Evolutionary conservation across 345 rosid genomes (phyloP).

Genomic region (Pistacia vera): DNA sequence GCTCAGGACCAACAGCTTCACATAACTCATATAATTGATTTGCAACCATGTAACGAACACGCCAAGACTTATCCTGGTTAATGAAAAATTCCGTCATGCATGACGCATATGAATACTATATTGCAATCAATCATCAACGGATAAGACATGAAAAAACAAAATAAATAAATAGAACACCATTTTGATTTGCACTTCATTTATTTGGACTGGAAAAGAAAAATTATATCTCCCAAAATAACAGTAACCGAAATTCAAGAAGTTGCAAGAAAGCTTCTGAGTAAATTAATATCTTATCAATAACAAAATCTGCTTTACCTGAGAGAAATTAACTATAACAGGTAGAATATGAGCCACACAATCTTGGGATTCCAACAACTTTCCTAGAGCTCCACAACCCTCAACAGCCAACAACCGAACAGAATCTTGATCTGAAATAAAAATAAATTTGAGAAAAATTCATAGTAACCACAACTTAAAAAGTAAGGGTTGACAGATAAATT

Average conservation of each 20-base stretch:
- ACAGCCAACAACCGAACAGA: slow-evolving; percentile 78
- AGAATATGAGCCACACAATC: slow-evolving; percentile 74
- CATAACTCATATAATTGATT: slow-evolving; percentile 83
- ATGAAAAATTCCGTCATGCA: slow-evolving; percentile 10
- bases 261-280: background rate
- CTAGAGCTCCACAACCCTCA: slow-evolving; percentile 81
- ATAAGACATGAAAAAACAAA: background rate
- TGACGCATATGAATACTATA: background rate
- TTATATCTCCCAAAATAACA: background rate
- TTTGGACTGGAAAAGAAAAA: background rate
- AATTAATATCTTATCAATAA: background rate
- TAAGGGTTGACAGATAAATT: background rate
- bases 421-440: slow-evolving; percentile 64
- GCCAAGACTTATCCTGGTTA: slow-evolving; percentile 85
- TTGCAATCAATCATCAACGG: background rate
- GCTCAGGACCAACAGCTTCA: slow-evolving; percentile 88
- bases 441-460: background rate
- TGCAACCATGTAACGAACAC: slow-evolving; percentile 87
- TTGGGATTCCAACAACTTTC: slow-evolving; percentile 75
- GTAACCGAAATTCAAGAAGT: background rate
- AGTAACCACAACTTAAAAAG: too few relatives aligned
- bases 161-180: background rate
- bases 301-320: slow-evolving; percentile 50
- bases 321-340: slow-evolving; percentile 77
- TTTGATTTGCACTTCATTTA: background rate